Evolutionary conservation across 495 filamentous ascomycete species (phyloP).

Genomic region (Daldinia bambusicola): DNA sequence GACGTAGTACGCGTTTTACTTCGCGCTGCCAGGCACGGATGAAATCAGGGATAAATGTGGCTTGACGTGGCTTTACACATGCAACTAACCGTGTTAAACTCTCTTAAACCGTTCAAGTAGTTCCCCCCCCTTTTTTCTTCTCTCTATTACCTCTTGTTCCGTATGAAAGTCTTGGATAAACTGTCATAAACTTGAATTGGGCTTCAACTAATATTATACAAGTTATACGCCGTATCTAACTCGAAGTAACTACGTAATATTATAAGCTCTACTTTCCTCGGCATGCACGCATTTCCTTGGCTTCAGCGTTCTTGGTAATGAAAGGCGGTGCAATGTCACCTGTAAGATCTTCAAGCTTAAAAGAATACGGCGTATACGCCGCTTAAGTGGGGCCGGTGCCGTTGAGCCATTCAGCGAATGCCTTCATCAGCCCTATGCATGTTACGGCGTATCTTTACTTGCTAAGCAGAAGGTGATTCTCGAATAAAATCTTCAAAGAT

Average conservation of each 20-base stretch:
- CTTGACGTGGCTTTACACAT: neutral
- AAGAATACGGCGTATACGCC: slow-evolving; percentile 35
- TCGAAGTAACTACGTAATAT: neutral
- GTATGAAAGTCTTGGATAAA: too few relatives aligned
- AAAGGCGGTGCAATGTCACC: slow-evolving; percentile 9
- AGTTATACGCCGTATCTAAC: neutral
- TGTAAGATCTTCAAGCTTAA: neutral
- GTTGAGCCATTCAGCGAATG: neutral
- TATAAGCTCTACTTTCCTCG: neutral
- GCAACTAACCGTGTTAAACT: too few relatives aligned
- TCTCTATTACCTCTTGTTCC: neutral
- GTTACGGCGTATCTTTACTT: slow-evolving; percentile 24
- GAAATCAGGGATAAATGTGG: neutral
- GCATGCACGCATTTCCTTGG: slow-evolving; percentile 11
- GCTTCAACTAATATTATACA: too few relatives aligned
- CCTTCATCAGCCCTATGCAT: slow-evolving; percentile 4
- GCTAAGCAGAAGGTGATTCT: neutral
- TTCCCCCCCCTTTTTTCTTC: neutral
- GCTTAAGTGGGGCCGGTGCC: slow-evolving; percentile 2
- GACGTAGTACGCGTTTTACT: slow-evolving; percentile 3
- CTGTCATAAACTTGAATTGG: too few relatives aligned
- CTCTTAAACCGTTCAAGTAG: too few relatives aligned
- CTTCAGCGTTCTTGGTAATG: neutral
- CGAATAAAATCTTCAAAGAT: neutral
- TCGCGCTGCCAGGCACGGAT: neutral